Evolutionary conservation across 305 asterid species (phyloP), one percentile per base, ranked within the genome.

Genomic region (Salvia sclarea): DNA sequence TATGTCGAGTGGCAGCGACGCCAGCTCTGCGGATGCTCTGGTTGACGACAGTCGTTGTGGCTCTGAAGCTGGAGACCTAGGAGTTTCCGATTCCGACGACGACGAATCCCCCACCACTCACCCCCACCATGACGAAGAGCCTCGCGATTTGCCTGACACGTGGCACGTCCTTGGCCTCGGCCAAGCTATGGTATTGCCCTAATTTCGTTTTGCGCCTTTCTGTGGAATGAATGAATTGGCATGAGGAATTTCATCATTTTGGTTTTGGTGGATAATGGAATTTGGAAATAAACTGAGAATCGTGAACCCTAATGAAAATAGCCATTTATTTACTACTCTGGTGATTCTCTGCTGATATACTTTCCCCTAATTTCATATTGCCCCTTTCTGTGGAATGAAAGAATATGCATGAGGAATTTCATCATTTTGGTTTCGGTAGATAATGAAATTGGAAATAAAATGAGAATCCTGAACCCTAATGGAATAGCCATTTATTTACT

Each of bases 131-230:
- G 61, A 79, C 8, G 31, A 75, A 12, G 61, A 79, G 43, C 64
- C 84, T 66, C 30, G 80, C 65, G 14, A 82, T 62, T 45, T 78
- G 71, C 92, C 96, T 2, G 90, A 87, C 6, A 80, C 78, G 75
- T 93, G 95, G 96, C 92, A 90, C 64, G 96, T 89, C 37, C 78
- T 93, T 80, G 98, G 98, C 14, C 97, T 93, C 53, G 98, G 97
- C 68, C 98, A 93, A 83, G 98, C 98, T 70, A 93, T 93, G 98
- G 98, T 93, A 75, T 41, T n/a, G n/a, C n/a, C n/a, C n/a, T n/a
- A n/a, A n/a, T n/a, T n/a, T n/a, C n/a, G n/a, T n/a, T n/a, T n/a
- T n/a, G n/a, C n/a, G n/a, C n/a, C 53, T 2, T 20, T 9, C 9
- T 17, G 28, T 48, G 28, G 11, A 48, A 10, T 49, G 58, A 11